A percentile compares a stretch with the other conserved stretches of the same genome.
Conservation (phyloP, 2,329 filamentous ascomycete species). For the Exophiala sideris region DNA sequence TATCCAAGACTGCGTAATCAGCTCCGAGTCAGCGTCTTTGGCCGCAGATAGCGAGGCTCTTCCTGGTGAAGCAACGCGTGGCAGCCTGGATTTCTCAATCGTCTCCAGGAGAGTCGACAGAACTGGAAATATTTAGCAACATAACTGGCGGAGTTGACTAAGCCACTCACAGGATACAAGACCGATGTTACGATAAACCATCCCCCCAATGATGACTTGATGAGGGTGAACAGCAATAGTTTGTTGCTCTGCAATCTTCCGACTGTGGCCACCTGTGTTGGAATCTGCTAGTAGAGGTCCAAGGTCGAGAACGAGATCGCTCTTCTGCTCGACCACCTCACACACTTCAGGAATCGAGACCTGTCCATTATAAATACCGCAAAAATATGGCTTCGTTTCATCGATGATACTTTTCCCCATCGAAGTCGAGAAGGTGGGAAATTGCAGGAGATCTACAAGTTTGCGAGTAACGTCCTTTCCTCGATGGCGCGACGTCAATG, state of each 20-base stretch:
- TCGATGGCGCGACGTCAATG: background rate
- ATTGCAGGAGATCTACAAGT: background rate
- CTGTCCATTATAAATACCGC: slow-evolving; percentile 1
- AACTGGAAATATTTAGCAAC: background rate
- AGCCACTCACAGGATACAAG: background rate
- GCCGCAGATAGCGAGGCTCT: background rate
- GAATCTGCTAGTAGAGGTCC: slow-evolving; percentile 46
- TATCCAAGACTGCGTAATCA: background rate
- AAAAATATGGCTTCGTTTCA: background rate
- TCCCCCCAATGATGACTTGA: background rate
- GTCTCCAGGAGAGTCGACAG: background rate
- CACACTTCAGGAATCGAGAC: background rate
- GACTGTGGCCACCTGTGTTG: slow-evolving; percentile 37
- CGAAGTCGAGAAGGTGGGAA: background rate
- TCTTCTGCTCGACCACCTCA: background rate
- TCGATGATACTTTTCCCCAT: slow-evolving; percentile 6
- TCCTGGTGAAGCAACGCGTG: background rate
- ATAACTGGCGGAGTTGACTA: background rate
- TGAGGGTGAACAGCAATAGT: background rate
- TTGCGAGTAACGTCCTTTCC: background rate
- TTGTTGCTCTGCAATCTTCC: background rate
- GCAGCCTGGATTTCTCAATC: background rate
- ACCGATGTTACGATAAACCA: background rate
- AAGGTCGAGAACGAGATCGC: slow-evolving; percentile 46
- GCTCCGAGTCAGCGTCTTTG: background rate